A percentile compares a stretch with the other conserved stretches of the same genome.
Evolutionary conservation across 2,329 filamentous ascomycete genomes (phyloP).

Genomic region (Helotiales sp.): DNA sequence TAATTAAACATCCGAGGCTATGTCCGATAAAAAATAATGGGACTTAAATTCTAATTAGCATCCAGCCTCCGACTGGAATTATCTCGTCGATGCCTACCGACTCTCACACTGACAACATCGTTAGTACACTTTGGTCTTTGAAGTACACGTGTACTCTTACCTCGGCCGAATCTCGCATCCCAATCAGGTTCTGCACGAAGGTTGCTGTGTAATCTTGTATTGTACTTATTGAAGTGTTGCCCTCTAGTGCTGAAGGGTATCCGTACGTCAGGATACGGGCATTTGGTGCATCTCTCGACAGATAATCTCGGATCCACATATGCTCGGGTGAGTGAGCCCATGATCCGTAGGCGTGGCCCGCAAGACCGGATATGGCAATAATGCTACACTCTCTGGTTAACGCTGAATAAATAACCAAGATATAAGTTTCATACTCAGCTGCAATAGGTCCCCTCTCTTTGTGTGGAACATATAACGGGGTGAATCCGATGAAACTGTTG

Average conservation of each 20-base stretch:
- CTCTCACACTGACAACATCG: no score
- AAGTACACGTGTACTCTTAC: background rate
- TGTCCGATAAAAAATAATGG: slow-evolving; percentile 38
- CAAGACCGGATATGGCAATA: slow-evolving; percentile 44
- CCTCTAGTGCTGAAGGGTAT: slow-evolving; percentile 33
- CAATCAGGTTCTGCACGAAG: background rate
- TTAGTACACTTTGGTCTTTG: no score
- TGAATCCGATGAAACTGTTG: no score
- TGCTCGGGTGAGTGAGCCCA: slow-evolving; percentile 38
- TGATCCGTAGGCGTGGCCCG: slow-evolving; percentile 39
- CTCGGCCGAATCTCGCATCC: background rate
- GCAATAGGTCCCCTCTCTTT: no score
- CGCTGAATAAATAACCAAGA: no score
- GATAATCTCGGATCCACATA: slow-evolving; percentile 39
- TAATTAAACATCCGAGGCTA: slow-evolving; percentile 39
- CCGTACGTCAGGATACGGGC: slow-evolving; percentile 36
- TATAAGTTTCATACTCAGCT: no score
- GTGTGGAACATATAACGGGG: no score
- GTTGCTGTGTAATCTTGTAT: background rate
- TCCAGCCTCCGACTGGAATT: no score
- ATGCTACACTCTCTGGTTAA: no score
- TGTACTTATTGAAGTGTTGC: background rate
- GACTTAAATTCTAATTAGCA: no score
- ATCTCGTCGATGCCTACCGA: no score
- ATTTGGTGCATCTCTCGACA: slow-evolving; percentile 35